These are phyloP conservation scores for Selaginella tamariscina DNA, from an alignment of 75 land plant genomes.

Conservation along the genomic window DNA sequence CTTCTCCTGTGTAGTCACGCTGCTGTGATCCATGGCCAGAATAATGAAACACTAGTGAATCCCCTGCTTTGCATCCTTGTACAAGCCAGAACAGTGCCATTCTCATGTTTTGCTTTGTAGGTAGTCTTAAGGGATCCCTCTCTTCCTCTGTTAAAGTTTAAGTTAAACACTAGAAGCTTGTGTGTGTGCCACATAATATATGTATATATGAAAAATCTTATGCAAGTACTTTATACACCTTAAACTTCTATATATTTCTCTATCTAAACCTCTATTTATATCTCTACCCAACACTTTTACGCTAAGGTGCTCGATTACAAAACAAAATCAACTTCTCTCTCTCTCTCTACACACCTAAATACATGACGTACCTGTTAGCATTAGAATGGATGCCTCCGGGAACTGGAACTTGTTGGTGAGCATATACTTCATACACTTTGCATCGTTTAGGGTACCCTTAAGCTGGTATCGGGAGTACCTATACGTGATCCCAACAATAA, in stretches of 20 bases:
- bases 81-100: slow-evolving; percentile 77
- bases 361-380: slow-evolving; percentile 98
- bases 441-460: slow-evolving; percentile 89
- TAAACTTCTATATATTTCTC: no score
- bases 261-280: no score
- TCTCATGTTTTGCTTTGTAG: slow-evolving; percentile 62
- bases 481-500: slow-evolving; percentile 78
- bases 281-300: no score
- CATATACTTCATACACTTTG: slow-evolving; percentile 80
- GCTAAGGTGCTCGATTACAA: no score
- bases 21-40: slow-evolving; percentile 95
- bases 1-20: slow-evolving; percentile 52
- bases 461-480: slow-evolving; percentile 57
- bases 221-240: no score
- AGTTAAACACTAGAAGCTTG: no score
- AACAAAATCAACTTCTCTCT: no score
- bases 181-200: no score
- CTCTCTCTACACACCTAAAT: no score
- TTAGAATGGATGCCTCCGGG: slow-evolving; percentile 63
- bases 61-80: slow-evolving; percentile 73
- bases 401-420: slow-evolving; percentile 61
- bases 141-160: slow-evolving; percentile 59
- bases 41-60: slow-evolving; percentile 74
- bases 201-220: no score
- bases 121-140: slow-evolving; percentile 42